A percentile compares a stretch with the other conserved stretches of the same genome.
These are phyloP conservation scores for Amaranthus palmeri DNA, from an alignment of 148 eudicot species.

Conservation along the genomic window DNA sequence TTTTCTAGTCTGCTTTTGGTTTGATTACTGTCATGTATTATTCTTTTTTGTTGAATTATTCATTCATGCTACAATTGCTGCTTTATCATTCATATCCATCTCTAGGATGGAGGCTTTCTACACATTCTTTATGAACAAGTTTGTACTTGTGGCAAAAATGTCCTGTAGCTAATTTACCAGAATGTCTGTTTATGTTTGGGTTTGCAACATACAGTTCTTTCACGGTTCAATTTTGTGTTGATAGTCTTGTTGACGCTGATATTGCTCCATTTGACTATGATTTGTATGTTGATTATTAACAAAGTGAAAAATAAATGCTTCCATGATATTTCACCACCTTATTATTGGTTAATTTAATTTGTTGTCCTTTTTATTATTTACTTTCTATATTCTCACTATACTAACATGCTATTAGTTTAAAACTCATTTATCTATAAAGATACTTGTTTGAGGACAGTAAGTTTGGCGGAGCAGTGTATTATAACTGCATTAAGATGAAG, in stretches of 20 bases:
- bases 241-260: not conserved
- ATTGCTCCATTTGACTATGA: not conserved
- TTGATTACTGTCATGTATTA: not conserved
- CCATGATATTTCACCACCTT: too few relatives aligned
- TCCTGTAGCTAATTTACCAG: not conserved
- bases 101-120: not conserved
- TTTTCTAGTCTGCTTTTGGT: slow-evolving; percentile 9
- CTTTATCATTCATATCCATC: not conserved
- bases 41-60: not conserved
- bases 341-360: too few relatives aligned
- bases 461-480: too few relatives aligned
- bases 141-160: not conserved
- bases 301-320: not conserved
- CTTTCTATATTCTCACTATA: too few relatives aligned
- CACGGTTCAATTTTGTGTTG: not conserved
- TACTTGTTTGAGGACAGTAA: too few relatives aligned
- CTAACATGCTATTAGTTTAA: too few relatives aligned
- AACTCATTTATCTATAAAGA: too few relatives aligned
- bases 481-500: too few relatives aligned
- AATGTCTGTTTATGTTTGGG: not conserved
- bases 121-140: not conserved
- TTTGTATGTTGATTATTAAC: not conserved
- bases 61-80: not conserved
- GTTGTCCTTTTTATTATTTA: too few relatives aligned
- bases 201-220: slow-evolving; percentile 1